Conservation (phyloP, 176 grass and related monocot species). For the Rhynchospora pubera region DNA sequence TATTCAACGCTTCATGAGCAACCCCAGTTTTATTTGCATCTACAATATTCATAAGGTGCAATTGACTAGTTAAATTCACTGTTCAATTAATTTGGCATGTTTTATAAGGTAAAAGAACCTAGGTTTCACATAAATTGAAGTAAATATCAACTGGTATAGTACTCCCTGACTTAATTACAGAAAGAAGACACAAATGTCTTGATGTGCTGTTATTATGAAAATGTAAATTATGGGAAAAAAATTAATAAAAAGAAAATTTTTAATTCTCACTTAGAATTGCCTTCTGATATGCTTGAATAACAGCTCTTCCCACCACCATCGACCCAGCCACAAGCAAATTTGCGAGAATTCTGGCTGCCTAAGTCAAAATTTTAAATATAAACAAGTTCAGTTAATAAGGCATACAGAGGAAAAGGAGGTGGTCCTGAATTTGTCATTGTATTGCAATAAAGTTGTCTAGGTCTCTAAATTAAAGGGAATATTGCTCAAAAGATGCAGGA, state of each 20-base stretch:
- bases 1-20: conserved; percentile 69
- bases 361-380: background rate
- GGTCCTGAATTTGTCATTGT: background rate
- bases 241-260: background rate
- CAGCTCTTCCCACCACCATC: conserved; percentile 50
- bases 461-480: background rate
- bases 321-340: conserved; percentile 63
- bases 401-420: background rate
- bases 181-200: background rate
- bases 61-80: background rate
- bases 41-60: conserved; percentile 15
- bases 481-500: background rate
- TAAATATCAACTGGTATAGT: background rate
- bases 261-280: conserved; percentile 68
- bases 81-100: background rate
- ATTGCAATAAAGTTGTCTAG: background rate
- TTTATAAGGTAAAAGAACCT: background rate
- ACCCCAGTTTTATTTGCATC: conserved; percentile 82
- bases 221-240: background rate
- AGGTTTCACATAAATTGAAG: background rate
- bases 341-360: conserved; percentile 69
- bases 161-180: background rate
- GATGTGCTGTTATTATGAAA: background rate
- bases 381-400: background rate
- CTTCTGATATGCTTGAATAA: conserved; percentile 72